Base-by-base conservation (phyloP, 768 basidiomycete species). In the Tulasnella sp. region DNA sequence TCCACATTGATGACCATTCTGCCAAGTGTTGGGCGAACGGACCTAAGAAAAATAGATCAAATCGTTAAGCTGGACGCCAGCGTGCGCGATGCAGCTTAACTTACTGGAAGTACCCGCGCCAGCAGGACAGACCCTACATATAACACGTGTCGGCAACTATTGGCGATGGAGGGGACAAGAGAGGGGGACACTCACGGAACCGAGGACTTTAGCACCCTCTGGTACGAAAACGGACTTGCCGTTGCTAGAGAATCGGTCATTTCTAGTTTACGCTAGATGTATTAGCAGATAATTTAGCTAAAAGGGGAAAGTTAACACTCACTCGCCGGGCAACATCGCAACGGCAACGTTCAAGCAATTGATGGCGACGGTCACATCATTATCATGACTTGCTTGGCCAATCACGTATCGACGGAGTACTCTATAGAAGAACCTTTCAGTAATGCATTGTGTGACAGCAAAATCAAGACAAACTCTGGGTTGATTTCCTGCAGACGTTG, bases 21-120 rank as follows among this genome's bases (percentile, higher is more conserved):
- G 0, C 80, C 80, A 11, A 81, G 74, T 0, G 78, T 79, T 2
- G 87, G 86, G 24, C 87, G 76, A 11, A 87, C 76, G 0, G 83
- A 85, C 66, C 88, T 87, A 69, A 90, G 88, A 56, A 84, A 87
- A 0, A 88, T 87, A 1, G 86, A 76, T 85, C 85, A 86, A 0
- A 87, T 74, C 12, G 80, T 76, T 2, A 89, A 73, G 0, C 88
- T 86, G 0, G 19, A 43, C 7, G 34, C 15, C 34, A 38, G 34
- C 34, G 15, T 15, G 15, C 5, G 34, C 15, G 5, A 5, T 38
- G 7, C 15, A 38, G 34, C 7, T 7, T 38, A 38, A 38, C 15
- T 38, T n/a, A n/a, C n/a, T n/a, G n/a, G n/a, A n/a, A n/a, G n/a
- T n/a, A n/a, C n/a, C n/a, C n/a, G n/a, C n/a, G n/a, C n/a, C n/a